Base-by-base conservation (phyloP, 139 green algal species). In the Ettlia oleoabundans region DNA sequence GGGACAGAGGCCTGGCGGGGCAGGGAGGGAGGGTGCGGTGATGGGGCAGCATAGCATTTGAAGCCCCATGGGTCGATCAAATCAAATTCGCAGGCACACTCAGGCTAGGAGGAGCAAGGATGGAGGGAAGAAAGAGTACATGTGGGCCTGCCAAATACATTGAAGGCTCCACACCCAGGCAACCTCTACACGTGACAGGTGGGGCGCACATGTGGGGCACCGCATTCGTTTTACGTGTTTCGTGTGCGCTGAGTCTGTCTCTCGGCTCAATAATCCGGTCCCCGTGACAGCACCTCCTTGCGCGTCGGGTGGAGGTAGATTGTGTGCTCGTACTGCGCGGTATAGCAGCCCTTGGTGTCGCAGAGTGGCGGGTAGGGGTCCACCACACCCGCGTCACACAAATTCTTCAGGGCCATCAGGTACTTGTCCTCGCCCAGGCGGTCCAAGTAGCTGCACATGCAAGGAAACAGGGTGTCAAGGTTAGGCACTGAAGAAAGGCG, bases 371-470 rank as follows among this genome's bases (percentile, higher is more conserved):
- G 97, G 91, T 98, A 99, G 8, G 96, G 90, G 85, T 98, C 92
- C 38, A 99, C 89, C 15, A 99, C 89, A 10, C 96, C 94, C 13
- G 89, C 89, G 76, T 99, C 96, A 10, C 73, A 98, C 51, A 99
- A 88, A 85, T 97, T 99, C 88, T 98, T 98, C 26, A 99, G 91
- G 22, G 97, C 97, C 96, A 99, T 98, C n/a, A 98, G 89, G 91
- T 99, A 99, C 90, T 99, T 98, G n/a, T 88, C 91, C 92, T 99
- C 96, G 0, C 96, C 96, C 51, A 99, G 62, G 5, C 96, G 88
- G 88, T 99, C 96, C 84, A 99, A 86, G 86, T 96, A 99, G 55
- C 88, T 89, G 82, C 58, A 37, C 13, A 32, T 58, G 55, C 55
- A 65, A 9, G 55, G 55, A 22, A 32, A 22, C 55, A 69, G 47